Evolutionary conservation across 2,329 filamentous ascomycete genomes (phyloP).

Genomic region (Huntiella omanensis): DNA sequence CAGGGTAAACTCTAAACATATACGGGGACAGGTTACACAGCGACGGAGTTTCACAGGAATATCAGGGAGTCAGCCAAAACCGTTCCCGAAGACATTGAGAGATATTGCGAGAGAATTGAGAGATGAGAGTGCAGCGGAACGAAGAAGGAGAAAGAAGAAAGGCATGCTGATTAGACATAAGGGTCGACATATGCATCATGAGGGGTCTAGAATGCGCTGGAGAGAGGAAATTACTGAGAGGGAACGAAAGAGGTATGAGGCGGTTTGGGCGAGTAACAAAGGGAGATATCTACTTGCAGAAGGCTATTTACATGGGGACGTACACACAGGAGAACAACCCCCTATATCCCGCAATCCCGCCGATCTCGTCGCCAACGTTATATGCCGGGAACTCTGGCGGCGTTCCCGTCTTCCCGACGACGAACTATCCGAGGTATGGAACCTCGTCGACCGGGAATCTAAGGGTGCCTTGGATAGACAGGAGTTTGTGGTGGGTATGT

Average conservation of each 20-base stretch:
- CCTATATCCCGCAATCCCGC: conserved; percentile 15
- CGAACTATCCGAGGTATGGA: conserved; percentile 59
- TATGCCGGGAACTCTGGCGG: conserved; percentile 58
- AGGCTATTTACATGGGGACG: conserved; percentile 2
- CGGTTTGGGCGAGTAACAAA: conserved; percentile 67
- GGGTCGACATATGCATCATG: conserved; percentile 48
- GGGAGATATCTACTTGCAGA: conserved; percentile 29
- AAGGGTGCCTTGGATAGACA: conserved; percentile 40
- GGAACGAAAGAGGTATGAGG: conserved; percentile 67
- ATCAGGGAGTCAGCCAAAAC: conserved; percentile 13
- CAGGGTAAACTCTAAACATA: too few relatives aligned
- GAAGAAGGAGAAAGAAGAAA: conserved; percentile 26
- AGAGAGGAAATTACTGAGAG: conserved; percentile 51
- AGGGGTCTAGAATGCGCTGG: conserved; percentile 59
- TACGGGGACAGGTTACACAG: too few relatives aligned
- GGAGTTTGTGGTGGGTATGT: conserved; percentile 69
- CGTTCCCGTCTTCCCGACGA: conserved; percentile 48
- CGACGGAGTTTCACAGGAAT: too few relatives aligned
- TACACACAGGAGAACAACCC: neutral
- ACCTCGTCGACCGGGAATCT: conserved; percentile 43
- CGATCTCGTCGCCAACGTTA: conserved; percentile 44
- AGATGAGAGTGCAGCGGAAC: conserved; percentile 35
- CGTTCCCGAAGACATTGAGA: conserved; percentile 17
- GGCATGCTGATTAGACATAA: conserved; percentile 21
- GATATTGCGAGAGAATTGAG: conserved; percentile 13